phyloP scores from a whole-genome alignment of 1,284 basidiomycete species.

The Ceraceosorus guamensis region DNA sequence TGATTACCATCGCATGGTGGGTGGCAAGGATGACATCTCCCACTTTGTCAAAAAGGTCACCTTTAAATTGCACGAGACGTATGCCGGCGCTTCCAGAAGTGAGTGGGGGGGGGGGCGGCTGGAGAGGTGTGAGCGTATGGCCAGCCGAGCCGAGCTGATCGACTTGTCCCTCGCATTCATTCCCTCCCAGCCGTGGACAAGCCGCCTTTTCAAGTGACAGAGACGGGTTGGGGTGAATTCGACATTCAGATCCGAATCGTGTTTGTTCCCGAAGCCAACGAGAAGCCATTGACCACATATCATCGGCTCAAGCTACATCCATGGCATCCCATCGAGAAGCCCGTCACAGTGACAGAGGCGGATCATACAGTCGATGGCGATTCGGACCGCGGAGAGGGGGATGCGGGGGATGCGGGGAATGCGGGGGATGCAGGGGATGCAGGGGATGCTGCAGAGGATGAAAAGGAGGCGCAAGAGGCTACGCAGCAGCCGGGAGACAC shows the following conservation, averaged over 20 bases:
- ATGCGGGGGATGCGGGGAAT: background rate
- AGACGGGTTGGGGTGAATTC: slow-evolving; percentile 99
- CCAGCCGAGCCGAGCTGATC: background rate
- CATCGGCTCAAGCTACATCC: slow-evolving; percentile 96
- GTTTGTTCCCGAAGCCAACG: slow-evolving; percentile 82
- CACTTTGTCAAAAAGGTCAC: slow-evolving; percentile 69
- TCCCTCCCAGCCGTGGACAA: slow-evolving; percentile 69
- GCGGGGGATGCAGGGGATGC: background rate
- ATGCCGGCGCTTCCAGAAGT: slow-evolving; percentile 83
- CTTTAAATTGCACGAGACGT: slow-evolving; percentile 97
- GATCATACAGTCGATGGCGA: background rate
- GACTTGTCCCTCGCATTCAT: background rate
- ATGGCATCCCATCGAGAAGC: slow-evolving; percentile 57
- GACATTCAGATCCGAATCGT: slow-evolving; percentile 88
- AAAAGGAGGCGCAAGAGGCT: background rate
- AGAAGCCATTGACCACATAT: slow-evolving; percentile 77
- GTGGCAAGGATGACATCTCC: slow-evolving; percentile 45
- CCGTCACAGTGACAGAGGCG: background rate
- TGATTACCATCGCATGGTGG: slow-evolving; percentile 44
- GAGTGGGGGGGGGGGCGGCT: slow-evolving; percentile 43
- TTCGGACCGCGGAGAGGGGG: background rate
- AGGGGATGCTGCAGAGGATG: slow-evolving; percentile 2
- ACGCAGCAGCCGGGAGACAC: background rate
- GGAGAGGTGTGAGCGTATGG: too few relatives aligned
- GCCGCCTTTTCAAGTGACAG: slow-evolving; percentile 85